These are phyloP conservation scores for Nakaseomyces sp. DNA, from an alignment of 1,139 yeast species.

Conservation along the genomic window DNA sequence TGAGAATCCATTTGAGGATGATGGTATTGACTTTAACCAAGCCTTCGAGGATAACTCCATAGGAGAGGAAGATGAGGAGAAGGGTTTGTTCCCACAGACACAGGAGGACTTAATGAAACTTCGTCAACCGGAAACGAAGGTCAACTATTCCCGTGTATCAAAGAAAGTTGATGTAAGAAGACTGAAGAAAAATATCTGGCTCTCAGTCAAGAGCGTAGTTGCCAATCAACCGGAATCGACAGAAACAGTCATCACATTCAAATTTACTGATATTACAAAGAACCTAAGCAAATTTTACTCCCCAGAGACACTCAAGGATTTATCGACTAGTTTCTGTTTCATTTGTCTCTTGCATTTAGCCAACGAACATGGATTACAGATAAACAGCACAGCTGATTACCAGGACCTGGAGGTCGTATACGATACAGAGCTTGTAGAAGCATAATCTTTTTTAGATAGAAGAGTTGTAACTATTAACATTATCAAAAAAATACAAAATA, in stretches of 20 bases:
- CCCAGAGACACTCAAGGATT: constrained; percentile 47
- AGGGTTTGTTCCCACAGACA: constrained; percentile 23
- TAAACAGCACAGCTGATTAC: constrained; percentile 47
- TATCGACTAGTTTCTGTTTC: constrained; percentile 82
- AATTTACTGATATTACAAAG: constrained; percentile 36
- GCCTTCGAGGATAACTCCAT: constrained; percentile 32
- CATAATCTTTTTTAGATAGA: neutral
- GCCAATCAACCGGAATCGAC: constrained; percentile 11
- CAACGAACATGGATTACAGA: constrained; percentile 70
- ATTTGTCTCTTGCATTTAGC: constrained; percentile 81
- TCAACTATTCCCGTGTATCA: constrained; percentile 71
- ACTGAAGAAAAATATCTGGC: constrained; percentile 81
- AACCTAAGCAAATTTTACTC: constrained; percentile 48
- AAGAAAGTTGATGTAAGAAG: constrained; percentile 75
- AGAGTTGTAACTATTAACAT: no score
- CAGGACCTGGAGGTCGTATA: constrained; percentile 41
- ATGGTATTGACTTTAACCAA: constrained; percentile 37
- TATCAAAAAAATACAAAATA: no score
- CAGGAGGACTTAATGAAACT: constrained; percentile 35
- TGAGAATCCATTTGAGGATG: constrained; percentile 27
- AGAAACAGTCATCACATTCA: constrained; percentile 13
- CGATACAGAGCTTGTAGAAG: constrained; percentile 4
- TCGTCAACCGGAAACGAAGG: constrained; percentile 40
- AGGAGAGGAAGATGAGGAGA: constrained; percentile 8
- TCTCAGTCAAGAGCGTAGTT: constrained; percentile 33